A percentile compares a stretch with the other conserved stretches of the same genome.
These are phyloP conservation scores for Zea luxurians DNA, from an alignment of 176 grass and related monocot genomes.

Conservation along the genomic window DNA sequence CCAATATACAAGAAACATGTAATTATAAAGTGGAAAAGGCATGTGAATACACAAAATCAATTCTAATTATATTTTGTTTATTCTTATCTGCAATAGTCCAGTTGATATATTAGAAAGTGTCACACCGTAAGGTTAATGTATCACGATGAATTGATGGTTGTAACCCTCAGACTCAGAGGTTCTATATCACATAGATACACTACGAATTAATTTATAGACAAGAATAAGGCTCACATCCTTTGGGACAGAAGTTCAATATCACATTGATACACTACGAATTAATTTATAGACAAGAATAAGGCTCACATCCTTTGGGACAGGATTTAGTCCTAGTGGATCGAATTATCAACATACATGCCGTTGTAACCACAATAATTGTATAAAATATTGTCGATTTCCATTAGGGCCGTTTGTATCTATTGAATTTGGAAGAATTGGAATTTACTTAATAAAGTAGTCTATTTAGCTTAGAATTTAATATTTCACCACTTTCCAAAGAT, in stretches of 20 bases:
- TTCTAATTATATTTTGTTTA: not conserved
- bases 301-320: not conserved
- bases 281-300: not conserved
- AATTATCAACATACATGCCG: not conserved
- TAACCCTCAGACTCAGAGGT: not conserved
- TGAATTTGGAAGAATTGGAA: too few relatives aligned
- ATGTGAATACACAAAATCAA: not conserved
- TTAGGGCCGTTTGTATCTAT: too few relatives aligned
- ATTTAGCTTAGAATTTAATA: too few relatives aligned
- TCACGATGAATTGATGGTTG: not conserved
- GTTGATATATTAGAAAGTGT: not conserved
- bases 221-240: not conserved
- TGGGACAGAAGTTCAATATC: not conserved
- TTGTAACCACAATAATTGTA: not conserved
- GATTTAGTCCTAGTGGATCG: not conserved
- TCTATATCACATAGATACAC: not conserved
- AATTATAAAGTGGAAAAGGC: constrained; percentile 19
- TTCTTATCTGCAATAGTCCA: not conserved
- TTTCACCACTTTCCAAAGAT: too few relatives aligned
- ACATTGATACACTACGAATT: not conserved
- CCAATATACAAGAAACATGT: constrained; percentile 1
- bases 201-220: not conserved
- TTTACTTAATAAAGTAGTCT: too few relatives aligned
- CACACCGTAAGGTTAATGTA: not conserved
- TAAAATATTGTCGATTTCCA: not conserved